Conservation (phyloP, 768 basidiomycete genomes). For the Mycena venus region DNA sequence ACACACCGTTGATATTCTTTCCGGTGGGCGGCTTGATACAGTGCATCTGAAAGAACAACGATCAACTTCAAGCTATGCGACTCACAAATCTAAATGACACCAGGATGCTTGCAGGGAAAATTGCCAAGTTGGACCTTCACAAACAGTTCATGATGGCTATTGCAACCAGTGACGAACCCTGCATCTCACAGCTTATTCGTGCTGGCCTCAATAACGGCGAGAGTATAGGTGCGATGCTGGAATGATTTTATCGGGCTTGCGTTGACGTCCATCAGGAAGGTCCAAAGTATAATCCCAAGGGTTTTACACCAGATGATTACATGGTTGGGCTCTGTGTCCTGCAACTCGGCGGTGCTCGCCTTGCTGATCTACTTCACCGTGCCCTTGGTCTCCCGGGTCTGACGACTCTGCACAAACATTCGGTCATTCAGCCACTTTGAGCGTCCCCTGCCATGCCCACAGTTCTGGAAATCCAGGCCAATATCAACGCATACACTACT, state of each 20-base stretch:
- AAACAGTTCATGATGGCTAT: conserved; percentile 33
- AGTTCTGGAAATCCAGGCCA: background rate
- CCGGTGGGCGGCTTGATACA: conserved; percentile 21
- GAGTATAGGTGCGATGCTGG: conserved; percentile 15
- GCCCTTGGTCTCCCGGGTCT: conserved; percentile 30
- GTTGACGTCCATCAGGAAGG: conserved; percentile 12
- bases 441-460: conserved; percentile 6
- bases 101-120: background rate
- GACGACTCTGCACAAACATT: conserved; percentile 23
- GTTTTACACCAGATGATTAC: conserved; percentile 28
- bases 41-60: conserved; percentile 1
- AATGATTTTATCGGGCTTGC: conserved; percentile 18
- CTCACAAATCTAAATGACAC: conserved; percentile 20
- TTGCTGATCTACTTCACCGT: too few relatives aligned
- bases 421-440: conserved; percentile 5
- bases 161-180: conserved; percentile 26
- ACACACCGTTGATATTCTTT: conserved; percentile 13
- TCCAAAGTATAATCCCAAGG: conserved; percentile 31
- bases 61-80: conserved; percentile 6
- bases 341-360: too few relatives aligned
- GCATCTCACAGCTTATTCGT: conserved; percentile 26
- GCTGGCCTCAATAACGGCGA: too few relatives aligned
- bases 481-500: conserved; percentile 16
- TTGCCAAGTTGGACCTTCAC: conserved; percentile 20
- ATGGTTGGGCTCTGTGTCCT: conserved; percentile 26